A percentile compares a stretch with the other conserved stretches of the same genome.
phyloP scores from a whole-genome alignment of 192 early-diverging fungal species.

The Piromyces sp. region DNA sequence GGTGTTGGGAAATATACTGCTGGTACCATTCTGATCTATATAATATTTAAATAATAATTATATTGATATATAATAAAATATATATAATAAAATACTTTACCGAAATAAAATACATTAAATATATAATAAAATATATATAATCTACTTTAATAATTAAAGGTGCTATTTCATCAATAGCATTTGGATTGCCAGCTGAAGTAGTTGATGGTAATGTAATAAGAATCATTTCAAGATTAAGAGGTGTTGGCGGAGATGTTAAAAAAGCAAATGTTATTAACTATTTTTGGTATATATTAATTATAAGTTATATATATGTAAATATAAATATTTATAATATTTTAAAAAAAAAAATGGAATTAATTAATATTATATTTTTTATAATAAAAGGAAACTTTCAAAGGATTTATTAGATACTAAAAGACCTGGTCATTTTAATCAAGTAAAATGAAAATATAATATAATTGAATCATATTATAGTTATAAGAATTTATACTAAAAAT shows the following conservation, averaged over 20 bases:
- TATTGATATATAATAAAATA: too few species aligned
- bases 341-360: not conserved
- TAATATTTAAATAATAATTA: too few species aligned
- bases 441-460: not conserved
- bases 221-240: constrained; percentile 41
- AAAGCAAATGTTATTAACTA: constrained; percentile 26
- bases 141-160: constrained; percentile 5
- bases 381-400: constrained; percentile 31
- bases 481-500: too few species aligned
- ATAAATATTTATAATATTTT: too few species aligned
- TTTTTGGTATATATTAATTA: constrained; percentile 26
- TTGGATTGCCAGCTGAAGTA: constrained; percentile 30
- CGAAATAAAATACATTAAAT: not conserved
- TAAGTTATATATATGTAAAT: not conserved
- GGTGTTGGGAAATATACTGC: constrained; percentile 57
- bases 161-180: constrained; percentile 54
- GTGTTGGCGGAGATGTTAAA: constrained; percentile 48
- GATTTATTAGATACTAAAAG: constrained; percentile 25
- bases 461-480: too few species aligned
- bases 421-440: constrained; percentile 61
- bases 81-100: too few species aligned
- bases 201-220: constrained; percentile 69
- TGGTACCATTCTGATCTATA: too few species aligned
- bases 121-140: not conserved
- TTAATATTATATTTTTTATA: not conserved